Evolutionary conservation across 805 yeast species (phyloP).

Genomic region (Saccharomycopsis schoenii): DNA sequence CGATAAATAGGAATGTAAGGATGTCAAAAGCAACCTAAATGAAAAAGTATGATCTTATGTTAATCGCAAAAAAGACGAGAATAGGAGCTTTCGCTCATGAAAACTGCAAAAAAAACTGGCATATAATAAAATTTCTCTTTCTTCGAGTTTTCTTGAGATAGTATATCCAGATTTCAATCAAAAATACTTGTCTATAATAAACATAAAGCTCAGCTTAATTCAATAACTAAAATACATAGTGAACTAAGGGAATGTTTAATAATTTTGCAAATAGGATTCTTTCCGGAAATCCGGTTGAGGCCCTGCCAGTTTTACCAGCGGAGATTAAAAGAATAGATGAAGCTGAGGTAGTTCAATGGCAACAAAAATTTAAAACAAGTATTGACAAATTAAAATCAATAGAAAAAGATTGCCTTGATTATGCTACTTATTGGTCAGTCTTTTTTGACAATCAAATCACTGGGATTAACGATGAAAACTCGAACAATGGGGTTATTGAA

Average conservation of each 20-base stretch:
- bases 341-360: conserved; percentile 13
- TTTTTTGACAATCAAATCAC: conserved; percentile 14
- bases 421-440: conserved; percentile 19
- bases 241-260: conserved; percentile 7
- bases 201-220: too few species aligned
- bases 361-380: conserved; percentile 2
- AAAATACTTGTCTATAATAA: too few species aligned
- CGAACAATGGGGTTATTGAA: not conserved
- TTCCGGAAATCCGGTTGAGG: not conserved
- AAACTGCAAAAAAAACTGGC: too few species aligned
- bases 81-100: not conserved
- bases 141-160: too few species aligned
- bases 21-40: not conserved
- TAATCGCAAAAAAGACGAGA: not conserved
- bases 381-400: conserved; percentile 6
- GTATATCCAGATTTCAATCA: too few species aligned
- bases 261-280: conserved; percentile 9
- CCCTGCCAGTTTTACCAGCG: conserved; percentile 2
- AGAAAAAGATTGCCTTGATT: conserved; percentile 8
- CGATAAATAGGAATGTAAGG: not conserved
- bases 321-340: conserved; percentile 9
- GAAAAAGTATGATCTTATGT: not conserved
- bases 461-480: not conserved
- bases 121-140: too few species aligned
- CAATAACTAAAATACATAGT: not conserved